Evolutionary conservation across 345 rosid species (phyloP).

Genomic region (Carallia brachiata): DNA sequence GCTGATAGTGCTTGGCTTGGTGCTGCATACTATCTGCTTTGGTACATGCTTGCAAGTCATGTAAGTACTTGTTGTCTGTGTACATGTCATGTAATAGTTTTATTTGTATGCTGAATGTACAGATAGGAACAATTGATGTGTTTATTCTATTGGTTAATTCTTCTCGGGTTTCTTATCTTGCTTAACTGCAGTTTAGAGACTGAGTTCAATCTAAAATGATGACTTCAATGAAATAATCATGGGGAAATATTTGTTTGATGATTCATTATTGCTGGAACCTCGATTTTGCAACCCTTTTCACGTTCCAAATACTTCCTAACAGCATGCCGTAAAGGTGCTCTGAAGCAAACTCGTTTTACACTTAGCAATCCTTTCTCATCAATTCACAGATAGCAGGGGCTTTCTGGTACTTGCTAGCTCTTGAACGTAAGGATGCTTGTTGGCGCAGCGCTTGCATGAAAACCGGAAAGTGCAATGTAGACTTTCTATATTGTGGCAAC

Average conservation of each 20-base stretch:
- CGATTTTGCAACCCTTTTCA: not conserved
- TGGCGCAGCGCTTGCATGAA: conserved; percentile 58
- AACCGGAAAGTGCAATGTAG: conserved; percentile 37
- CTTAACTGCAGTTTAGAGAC: too few relatives aligned
- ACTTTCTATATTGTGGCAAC: conserved; percentile 71
- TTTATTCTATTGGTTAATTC: too few relatives aligned
- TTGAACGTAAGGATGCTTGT: conserved; percentile 74
- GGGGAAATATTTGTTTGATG: too few relatives aligned
- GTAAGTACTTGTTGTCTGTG: conserved; percentile 40
- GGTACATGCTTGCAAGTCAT: conserved; percentile 90
- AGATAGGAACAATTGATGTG: too few relatives aligned
- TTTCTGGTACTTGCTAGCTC: conserved; percentile 75
- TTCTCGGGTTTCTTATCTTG: too few relatives aligned
- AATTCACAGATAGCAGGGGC: conserved; percentile 68
- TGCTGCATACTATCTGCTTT: conserved; percentile 82
- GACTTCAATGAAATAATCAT: too few relatives aligned
- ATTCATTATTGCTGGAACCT: too few relatives aligned
- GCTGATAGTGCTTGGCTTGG: conserved; percentile 85
- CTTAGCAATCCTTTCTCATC: not conserved
- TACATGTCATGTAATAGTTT: too few relatives aligned
- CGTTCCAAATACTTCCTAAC: not conserved
- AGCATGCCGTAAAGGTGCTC: not conserved
- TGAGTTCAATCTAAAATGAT: too few relatives aligned
- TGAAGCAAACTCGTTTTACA: not conserved
- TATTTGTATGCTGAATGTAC: too few relatives aligned